Evolutionary conservation across 768 basidiomycete genomes (phyloP), one percentile per base, ranked within the genome.

Genomic region (Nevesoporus exiguus): DNA sequence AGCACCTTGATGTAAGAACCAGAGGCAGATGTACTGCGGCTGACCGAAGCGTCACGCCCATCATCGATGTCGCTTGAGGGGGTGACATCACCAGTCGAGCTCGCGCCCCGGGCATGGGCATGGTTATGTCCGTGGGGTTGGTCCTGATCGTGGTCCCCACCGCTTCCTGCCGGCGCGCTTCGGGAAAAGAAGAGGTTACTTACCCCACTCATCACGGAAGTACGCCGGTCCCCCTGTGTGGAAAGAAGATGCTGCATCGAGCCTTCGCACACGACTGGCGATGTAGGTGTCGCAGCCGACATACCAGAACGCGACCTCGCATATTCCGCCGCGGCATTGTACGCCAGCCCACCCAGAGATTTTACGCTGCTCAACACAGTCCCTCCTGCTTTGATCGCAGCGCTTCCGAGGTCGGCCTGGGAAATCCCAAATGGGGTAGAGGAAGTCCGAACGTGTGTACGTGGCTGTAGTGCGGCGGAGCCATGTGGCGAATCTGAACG

Each of bases 291-390:
- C 19, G 44, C 55, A 31, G 53, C n/a, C 6, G 54, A 33, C 33
- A 46, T 14, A 13, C 56, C 61, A 39, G 61, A 71, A 40, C 68
- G 69, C 14, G 72, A 52, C 34, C 60, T 71, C 15, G 81, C 81
- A 49, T 74, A 76, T 47, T 73, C 61, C 25, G 68, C 33, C n/a
- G 75, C 77, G 36, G 81, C 83, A n/a, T 75, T 76, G 33, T 78
- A 75, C 1, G 85, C 87, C 61, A 83, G 41, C 21, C 49, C 49
- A 5, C 49, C 40, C 21, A 50, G 65, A 8, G 79, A 78, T 63
- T 80, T 79, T 77, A 88, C 79, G 22, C 85, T 84, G 59, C 76
- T 83, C 54, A 86, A 68, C 9, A 89, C 76, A 21, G 75, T 80
- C 29, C 49, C 84, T 21, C 85, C 85, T 2, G 84, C 79, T 58